A percentile compares a stretch with the other conserved stretches of the same genome.
Evolutionary conservation across 805 yeast genomes (phyloP).

Genomic region (Saturnispora dispora): DNA sequence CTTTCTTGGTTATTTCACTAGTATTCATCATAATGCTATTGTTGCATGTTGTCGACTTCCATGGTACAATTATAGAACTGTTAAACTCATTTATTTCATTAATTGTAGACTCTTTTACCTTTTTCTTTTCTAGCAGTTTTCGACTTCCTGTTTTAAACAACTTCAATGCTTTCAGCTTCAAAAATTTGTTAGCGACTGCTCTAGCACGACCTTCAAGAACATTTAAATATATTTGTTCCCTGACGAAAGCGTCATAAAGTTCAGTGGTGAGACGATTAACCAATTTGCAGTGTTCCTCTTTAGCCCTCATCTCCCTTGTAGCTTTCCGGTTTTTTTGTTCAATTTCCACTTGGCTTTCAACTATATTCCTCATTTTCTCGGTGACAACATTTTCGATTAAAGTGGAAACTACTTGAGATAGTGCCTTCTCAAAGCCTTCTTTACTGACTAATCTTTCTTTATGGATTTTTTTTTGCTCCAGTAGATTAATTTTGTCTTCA

Average conservation of each 20-base stretch:
- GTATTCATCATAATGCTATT: neutral
- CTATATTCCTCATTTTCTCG: conserved; percentile 18
- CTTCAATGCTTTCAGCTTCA: conserved; percentile 27
- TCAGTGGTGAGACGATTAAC: conserved; percentile 34
- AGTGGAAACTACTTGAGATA: conserved; percentile 17
- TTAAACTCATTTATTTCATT: conserved; percentile 29
- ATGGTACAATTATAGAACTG: conserved; percentile 10
- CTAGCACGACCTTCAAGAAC: conserved; percentile 39
- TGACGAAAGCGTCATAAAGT: conserved; percentile 50
- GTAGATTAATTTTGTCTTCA: neutral
- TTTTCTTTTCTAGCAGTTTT: conserved; percentile 17
- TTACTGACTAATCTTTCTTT: conserved; percentile 21
- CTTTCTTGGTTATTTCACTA: neutral
- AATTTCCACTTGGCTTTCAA: neutral
- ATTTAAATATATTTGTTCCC: conserved; percentile 42
- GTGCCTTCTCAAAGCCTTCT: conserved; percentile 26
- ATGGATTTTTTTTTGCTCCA: neutral
- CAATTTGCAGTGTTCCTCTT: conserved; percentile 24
- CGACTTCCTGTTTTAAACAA: conserved; percentile 27
- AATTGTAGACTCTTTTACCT: conserved; percentile 29
- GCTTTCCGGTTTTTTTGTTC: neutral
- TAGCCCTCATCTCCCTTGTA: conserved; percentile 15
- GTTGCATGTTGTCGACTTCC: neutral
- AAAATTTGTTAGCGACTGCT: conserved; percentile 22
- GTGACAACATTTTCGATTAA: conserved; percentile 21